phyloP scores from a whole-genome alignment of 345 rosid species.

The Hirschfeldia incana region DNA sequence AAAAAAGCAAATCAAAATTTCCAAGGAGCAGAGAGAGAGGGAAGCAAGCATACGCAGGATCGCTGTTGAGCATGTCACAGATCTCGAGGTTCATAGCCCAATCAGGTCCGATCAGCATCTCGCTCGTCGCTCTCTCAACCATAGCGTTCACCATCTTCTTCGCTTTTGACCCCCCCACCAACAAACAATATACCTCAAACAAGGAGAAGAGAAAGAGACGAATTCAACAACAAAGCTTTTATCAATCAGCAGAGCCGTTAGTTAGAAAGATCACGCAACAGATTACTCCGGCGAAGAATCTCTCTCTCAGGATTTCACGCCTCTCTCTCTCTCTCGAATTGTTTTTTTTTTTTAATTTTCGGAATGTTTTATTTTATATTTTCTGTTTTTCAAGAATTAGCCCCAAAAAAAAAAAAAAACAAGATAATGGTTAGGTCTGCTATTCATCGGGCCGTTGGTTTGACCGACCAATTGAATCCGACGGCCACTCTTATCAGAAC shows the following conservation, averaged over 20 bases:
- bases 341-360: constrained; percentile 11
- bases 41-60: constrained; percentile 64
- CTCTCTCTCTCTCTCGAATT: constrained; percentile 22
- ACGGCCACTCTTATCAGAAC: constrained; percentile 30
- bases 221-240: background rate
- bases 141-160: constrained; percentile 87
- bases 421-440: constrained; percentile 1
- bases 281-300: constrained; percentile 46
- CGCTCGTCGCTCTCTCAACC: constrained; percentile 99
- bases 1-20: constrained; percentile 18
- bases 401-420: background rate
- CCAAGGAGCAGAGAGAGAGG: constrained; percentile 4
- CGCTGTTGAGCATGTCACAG: constrained; percentile 96
- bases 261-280: constrained; percentile 35
- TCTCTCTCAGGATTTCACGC: constrained; percentile 36
- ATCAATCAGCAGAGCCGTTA: constrained; percentile 1
- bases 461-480: constrained; percentile 36
- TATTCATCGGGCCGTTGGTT: constrained; percentile 31
- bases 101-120: constrained; percentile 98
- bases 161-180: constrained; percentile 13
- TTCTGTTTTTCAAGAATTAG: background rate
- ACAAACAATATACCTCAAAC: constrained; percentile 2
- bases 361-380: constrained; percentile 3
- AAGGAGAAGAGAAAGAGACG: background rate
- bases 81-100: constrained; percentile 99